Evolutionary conservation across 108 stramenopile species (phyloP).

Genomic region (Fragilariopsis cylindrus): DNA sequence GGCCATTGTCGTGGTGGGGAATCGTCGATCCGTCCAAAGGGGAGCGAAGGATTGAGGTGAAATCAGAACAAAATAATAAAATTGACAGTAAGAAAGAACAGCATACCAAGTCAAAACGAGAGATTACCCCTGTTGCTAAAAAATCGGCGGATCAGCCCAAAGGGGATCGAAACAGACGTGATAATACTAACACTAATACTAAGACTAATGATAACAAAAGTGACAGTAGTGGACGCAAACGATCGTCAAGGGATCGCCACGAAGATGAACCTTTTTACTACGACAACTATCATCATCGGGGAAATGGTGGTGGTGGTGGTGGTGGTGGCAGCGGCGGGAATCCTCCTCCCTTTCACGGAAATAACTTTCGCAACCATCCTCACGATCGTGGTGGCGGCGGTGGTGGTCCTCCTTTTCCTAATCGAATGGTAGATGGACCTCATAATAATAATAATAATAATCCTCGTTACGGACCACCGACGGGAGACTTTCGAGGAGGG

Average conservation of each 20-base stretch:
- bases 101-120: neutral
- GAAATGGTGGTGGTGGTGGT: neutral
- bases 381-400: neutral
- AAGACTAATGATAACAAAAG: no score
- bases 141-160: neutral
- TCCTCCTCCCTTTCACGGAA: neutral
- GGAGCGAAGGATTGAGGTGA: constrained; percentile 8
- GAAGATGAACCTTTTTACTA: neutral
- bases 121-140: neutral
- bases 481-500: constrained; percentile 4
- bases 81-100: neutral
- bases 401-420: constrained; percentile 1
- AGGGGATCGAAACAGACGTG: constrained; percentile 4
- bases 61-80: neutral
- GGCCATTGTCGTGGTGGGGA: constrained; percentile 70
- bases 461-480: neutral
- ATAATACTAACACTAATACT: neutral
- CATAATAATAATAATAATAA: neutral
- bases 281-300: neutral
- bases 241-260: constrained; percentile 4
- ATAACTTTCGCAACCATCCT: neutral
- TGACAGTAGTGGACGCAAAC: neutral
- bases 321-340: neutral
- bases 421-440: constrained; percentile 8
- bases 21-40: constrained; percentile 53